Evolutionary conservation across 495 filamentous ascomycete species (phyloP).

Genomic region (Trichoderma asperelloides): DNA sequence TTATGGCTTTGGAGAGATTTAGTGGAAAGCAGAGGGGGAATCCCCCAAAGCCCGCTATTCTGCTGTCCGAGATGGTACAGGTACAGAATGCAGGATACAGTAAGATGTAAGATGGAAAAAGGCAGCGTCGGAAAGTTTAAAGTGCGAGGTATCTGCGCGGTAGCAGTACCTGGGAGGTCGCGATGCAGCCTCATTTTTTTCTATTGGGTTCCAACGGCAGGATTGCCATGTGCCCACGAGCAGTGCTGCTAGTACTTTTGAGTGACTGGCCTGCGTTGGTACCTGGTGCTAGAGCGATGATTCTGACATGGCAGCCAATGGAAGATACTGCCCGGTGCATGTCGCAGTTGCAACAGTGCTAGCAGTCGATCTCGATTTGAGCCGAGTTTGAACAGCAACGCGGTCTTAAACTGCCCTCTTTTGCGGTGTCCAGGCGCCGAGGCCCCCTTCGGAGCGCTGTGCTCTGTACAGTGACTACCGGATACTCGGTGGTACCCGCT

Average conservation of each 20-base stretch:
- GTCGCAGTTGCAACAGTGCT: not conserved
- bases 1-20: not conserved
- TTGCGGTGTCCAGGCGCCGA: not conserved
- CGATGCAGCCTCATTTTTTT: not conserved
- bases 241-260: not conserved
- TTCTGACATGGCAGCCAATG: not conserved
- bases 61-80: not conserved
- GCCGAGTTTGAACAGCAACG: not conserved
- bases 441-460: not conserved
- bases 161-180: not conserved
- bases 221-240: not conserved
- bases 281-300: not conserved
- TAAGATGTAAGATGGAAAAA: not conserved
- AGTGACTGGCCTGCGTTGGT: not conserved
- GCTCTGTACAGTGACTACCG: not conserved
- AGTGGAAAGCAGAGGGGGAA: not conserved
- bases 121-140: not conserved
- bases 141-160: not conserved
- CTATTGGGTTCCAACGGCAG: not conserved
- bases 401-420: no score
- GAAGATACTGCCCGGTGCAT: not conserved
- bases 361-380: not conserved
- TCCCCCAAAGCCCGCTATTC: no score
- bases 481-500: slow-evolving; percentile 2
- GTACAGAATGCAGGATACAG: not conserved